Conservation (phyloP, 2,329 filamentous ascomycete genomes). For the Xenoacremonium recifei region DNA sequence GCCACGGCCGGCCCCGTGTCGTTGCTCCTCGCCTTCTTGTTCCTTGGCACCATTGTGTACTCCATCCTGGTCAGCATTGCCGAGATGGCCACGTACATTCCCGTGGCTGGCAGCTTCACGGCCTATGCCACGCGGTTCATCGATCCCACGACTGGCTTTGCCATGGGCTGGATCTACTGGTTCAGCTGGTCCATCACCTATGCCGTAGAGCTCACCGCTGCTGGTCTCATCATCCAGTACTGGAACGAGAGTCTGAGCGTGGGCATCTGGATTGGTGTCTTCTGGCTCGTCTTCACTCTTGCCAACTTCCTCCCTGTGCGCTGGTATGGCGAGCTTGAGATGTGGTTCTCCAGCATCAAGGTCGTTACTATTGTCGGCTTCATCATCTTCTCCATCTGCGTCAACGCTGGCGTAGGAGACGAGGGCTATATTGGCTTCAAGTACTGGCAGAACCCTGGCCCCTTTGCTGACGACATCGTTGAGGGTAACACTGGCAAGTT, state of each 20-base stretch:
- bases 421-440: conserved; percentile 73
- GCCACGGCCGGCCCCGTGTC: conserved; percentile 63
- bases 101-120: conserved; percentile 74
- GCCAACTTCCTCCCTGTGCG: conserved; percentile 71
- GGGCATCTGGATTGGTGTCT: conserved; percentile 71
- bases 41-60: conserved; percentile 71
- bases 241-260: conserved; percentile 64
- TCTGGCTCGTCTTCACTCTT: conserved; percentile 68
- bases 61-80: conserved; percentile 69
- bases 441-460: conserved; percentile 67
- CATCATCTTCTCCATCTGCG: conserved; percentile 72
- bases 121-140: conserved; percentile 75
- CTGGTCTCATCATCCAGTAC: conserved; percentile 74
- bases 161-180: conserved; percentile 84
- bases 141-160: conserved; percentile 69
- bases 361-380: conserved; percentile 73
- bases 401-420: conserved; percentile 68
- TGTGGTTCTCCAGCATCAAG: conserved; percentile 77
- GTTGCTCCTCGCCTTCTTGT: conserved; percentile 65
- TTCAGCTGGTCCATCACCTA: conserved; percentile 74
- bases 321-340: conserved; percentile 75
- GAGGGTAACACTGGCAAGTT: conserved; percentile 49
- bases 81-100: conserved; percentile 77
- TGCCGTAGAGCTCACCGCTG: conserved; percentile 70
- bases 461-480: conserved; percentile 62